Conservation (phyloP, 2,329 filamentous ascomycete species). For the Sclerotinia glacialis region DNA sequence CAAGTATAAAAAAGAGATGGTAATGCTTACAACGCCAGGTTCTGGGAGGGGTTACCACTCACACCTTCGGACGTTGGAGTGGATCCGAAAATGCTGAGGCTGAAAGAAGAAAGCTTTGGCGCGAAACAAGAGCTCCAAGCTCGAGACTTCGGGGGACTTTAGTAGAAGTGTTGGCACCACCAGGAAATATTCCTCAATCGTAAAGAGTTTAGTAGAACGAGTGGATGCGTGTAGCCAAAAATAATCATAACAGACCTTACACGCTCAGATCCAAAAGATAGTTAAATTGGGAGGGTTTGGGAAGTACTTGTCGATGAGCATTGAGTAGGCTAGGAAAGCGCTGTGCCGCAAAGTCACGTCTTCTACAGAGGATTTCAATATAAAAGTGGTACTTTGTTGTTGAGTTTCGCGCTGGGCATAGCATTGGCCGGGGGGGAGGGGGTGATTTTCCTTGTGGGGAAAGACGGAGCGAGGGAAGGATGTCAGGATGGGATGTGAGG, state of each 20-base stretch:
- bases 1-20: constrained; percentile 19
- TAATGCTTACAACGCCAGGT: constrained; percentile 22
- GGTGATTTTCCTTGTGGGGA: constrained; percentile 10
- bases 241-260: constrained; percentile 5
- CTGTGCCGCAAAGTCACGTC: constrained; percentile 21
- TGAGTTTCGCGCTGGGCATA: constrained; percentile 10
- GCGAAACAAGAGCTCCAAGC: constrained; percentile 9
- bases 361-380: not conserved
- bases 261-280: constrained; percentile 6
- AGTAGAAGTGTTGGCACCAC: constrained; percentile 15
- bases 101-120: constrained; percentile 15
- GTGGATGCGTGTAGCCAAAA: constrained; percentile 21
- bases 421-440: constrained; percentile 2
- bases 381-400: not conserved
- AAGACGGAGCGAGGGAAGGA: constrained; percentile 3
- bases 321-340: constrained; percentile 7
- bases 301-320: not conserved
- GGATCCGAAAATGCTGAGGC: constrained; percentile 16
- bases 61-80: constrained; percentile 19
- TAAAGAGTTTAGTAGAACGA: constrained; percentile 15
- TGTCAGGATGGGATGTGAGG: not conserved
- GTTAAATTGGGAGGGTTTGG: not conserved
- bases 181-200: not conserved
- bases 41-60: constrained; percentile 18
- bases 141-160: not conserved